phyloP scores from a whole-genome alignment of 2,329 filamentous ascomycete species.

The Cladobotryum mycophilum region DNA sequence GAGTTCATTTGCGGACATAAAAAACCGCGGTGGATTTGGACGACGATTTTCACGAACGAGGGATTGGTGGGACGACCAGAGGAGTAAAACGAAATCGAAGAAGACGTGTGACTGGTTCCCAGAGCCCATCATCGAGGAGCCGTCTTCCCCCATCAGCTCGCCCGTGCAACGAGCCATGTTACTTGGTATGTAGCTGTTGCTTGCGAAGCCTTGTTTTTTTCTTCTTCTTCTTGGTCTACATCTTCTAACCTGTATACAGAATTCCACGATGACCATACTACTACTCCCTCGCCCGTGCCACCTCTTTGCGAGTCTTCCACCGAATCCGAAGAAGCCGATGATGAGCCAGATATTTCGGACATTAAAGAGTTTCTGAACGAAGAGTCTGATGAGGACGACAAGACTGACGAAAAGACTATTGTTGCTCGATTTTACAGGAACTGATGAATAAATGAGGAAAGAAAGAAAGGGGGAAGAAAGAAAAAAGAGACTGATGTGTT shows the following conservation, averaged over 20 bases:
- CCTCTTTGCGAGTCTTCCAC: conserved; percentile 2
- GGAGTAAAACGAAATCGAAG: too few relatives aligned
- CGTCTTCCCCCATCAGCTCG: conserved; percentile 20
- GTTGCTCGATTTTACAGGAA: not conserved
- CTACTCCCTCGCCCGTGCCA: not conserved
- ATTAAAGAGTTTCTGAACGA: not conserved
- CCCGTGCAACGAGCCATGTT: conserved; percentile 19
- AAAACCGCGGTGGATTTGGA: conserved; percentile 3
- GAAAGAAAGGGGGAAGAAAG: too few relatives aligned
- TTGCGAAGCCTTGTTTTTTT: not conserved
- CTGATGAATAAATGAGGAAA: not conserved
- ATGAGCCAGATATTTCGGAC: not conserved
- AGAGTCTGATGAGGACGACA: conserved; percentile 4
- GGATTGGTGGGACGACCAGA: not conserved
- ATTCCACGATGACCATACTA: conserved; percentile 10
- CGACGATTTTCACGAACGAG: not conserved
- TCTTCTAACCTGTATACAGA: conserved; percentile 12
- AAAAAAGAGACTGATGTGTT: too few relatives aligned
- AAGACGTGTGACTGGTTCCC: conserved; percentile 16
- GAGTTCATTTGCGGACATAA: conserved; percentile 12
- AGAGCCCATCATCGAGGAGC: conserved; percentile 31
- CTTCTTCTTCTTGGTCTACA: not conserved
- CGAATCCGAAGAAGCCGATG: conserved; percentile 3
- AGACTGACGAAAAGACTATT: conserved; percentile 2
- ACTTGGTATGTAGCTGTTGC: conserved; percentile 23